Evolutionary conservation across 805 yeast species (phyloP).

Genomic region (Spathaspora passalidarum): DNA sequence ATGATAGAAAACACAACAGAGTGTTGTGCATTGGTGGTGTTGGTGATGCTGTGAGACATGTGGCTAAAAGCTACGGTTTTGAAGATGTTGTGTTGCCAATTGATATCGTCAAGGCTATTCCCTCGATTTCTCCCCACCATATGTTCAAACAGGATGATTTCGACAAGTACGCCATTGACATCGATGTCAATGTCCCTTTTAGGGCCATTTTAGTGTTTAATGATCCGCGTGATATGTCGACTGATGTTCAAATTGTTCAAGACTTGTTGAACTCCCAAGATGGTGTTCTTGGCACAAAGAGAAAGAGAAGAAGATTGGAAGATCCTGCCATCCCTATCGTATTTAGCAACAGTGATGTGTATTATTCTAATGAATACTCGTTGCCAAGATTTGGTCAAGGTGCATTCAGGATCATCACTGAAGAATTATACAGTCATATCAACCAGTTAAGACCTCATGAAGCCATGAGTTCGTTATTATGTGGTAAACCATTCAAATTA

Average conservation of each 20-base stretch:
- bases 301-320: constrained; percentile 22
- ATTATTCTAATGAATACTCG: constrained; percentile 82
- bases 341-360: constrained; percentile 78
- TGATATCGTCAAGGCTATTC: constrained; percentile 61
- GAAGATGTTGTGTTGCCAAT: constrained; percentile 67
- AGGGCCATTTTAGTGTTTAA: constrained; percentile 82
- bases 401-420: constrained; percentile 65
- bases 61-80: constrained; percentile 78
- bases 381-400: constrained; percentile 91
- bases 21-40: constrained; percentile 87
- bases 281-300: constrained; percentile 64
- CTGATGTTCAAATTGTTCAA: constrained; percentile 74
- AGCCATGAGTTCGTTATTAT: constrained; percentile 49
- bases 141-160: constrained; percentile 46
- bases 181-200: constrained; percentile 39
- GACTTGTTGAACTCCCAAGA: constrained; percentile 64
- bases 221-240: constrained; percentile 86
- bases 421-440: constrained; percentile 53
- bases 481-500: constrained; percentile 79
- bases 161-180: constrained; percentile 35
- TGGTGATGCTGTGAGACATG: constrained; percentile 62
- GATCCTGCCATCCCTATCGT: constrained; percentile 66
- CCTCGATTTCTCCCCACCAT: constrained; percentile 68
- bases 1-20: constrained; percentile 44
- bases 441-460: constrained; percentile 40